Base-by-base conservation (phyloP, 2,329 filamentous ascomycete genomes). In the Niveomyces coronatus region DNA sequence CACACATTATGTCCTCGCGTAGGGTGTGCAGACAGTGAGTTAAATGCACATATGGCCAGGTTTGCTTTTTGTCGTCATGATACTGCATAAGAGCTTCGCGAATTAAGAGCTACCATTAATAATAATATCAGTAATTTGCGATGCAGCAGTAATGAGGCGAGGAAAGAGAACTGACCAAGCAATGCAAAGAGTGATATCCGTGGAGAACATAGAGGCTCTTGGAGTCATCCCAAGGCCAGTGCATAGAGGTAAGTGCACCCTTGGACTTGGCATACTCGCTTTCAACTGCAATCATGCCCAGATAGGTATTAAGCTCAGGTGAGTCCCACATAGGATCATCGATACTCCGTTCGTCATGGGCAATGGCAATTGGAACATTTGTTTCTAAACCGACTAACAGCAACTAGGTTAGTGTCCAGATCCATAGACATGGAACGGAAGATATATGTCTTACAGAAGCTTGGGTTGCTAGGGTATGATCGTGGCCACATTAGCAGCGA, bases 321-420 rank as follows among this genome's bases (percentile, higher is more conserved):
- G 32, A 16, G 19, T 40, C 38, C 38, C 38, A 40, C 29, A 36
- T 27, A 14, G 38, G 31, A 22, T 40, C 38, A 5, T 40, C 32
- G 15, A 40, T 42, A 33, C 18, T 33, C 13, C 35, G 40, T n/a
- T 36, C 43, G 33, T 44, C 44, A 20, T 36, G 14, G 32, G 18
- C 14, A 14, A 40, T 31, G 13, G 26, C 11, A 28, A 28, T 14
- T 28, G 26, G 26, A 28, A 28, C 11, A 28, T 28, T 28, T 28
- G 26, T 5, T 28, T 28, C 26, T 28, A 28, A n/a, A 10, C 26
- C 26, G 26, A 28, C 26, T 28, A 14, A 14, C 26, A 28, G 26
- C 26, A 28, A 28, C 26, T 28, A 14, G 26, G 11, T 28, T 13
- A 28, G 26, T n/a, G 26, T 28, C 26, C 26, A 28, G 15, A 28